A percentile compares a stretch with the other conserved stretches of the same genome.
phyloP scores from a whole-genome alignment of 371 early-diverging fungal species.

The Phascolomyces articulosus region DNA sequence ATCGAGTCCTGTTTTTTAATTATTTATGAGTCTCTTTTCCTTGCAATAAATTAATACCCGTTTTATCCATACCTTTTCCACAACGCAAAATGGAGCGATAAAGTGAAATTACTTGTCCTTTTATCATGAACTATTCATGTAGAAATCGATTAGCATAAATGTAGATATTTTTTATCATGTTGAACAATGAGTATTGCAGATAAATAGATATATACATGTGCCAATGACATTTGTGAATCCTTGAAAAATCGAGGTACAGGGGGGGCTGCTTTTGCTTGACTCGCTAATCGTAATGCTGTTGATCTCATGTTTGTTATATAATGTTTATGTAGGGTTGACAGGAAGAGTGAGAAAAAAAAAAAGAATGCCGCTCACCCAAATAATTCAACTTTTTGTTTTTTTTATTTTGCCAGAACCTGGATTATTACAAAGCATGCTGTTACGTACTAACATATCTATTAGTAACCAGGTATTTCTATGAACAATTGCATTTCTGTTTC shows the following conservation, averaged over 20 bases:
- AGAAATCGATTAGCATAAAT: not conserved
- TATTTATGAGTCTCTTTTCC: not conserved
- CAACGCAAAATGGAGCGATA: constrained; percentile 65
- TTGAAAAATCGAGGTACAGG: constrained; percentile 48
- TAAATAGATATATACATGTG: constrained; percentile 32
- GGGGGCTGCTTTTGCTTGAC: constrained; percentile 28
- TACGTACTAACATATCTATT: no score
- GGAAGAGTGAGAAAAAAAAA: not conserved
- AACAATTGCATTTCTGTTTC: no score
- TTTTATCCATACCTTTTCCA: constrained; percentile 38
- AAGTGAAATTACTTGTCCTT: constrained; percentile 58
- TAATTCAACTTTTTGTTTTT: no score
- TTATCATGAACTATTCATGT: constrained; percentile 52
- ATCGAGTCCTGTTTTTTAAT: constrained; percentile 39
- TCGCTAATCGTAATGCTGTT: constrained; percentile 10
- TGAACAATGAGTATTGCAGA: no score
- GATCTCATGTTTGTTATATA: not conserved
- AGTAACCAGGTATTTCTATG: no score
- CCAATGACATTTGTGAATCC: constrained; percentile 34
- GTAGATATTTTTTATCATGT: not conserved
- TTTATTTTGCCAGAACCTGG: no score
- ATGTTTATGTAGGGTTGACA: not conserved
- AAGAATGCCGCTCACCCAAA: no score
- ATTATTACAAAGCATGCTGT: no score
- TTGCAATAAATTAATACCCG: not conserved